A percentile compares a stretch with the other conserved stretches of the same genome.
Conservation (phyloP, 129 eudicot genomes). For the Flaveria ramosissima region DNA sequence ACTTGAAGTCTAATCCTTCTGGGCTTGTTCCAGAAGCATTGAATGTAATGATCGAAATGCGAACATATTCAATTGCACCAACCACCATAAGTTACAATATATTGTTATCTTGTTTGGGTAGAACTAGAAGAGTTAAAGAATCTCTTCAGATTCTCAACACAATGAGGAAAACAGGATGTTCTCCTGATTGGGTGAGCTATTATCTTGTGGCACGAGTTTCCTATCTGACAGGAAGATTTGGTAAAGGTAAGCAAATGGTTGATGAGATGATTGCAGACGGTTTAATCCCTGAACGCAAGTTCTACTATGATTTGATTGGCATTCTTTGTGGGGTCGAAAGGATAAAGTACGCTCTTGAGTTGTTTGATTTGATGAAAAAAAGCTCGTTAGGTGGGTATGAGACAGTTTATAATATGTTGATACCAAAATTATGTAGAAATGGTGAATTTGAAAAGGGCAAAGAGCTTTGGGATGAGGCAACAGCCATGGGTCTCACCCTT, state of each 20-base stretch:
- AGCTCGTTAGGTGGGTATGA: constrained; percentile 55
- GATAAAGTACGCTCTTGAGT: constrained; percentile 58
- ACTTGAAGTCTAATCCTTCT: constrained; percentile 55
- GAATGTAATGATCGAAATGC: constrained; percentile 65
- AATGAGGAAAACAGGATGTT: constrained; percentile 53
- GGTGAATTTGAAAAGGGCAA: constrained; percentile 62
- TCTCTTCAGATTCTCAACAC: constrained; percentile 45
- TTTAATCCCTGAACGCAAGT: constrained; percentile 53
- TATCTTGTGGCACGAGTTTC: constrained; percentile 59
- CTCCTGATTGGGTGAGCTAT: constrained; percentile 67
- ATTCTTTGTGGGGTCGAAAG: constrained; percentile 69
- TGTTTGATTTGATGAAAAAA: constrained; percentile 60
- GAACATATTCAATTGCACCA: constrained; percentile 45
- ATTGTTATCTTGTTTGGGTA: constrained; percentile 58
- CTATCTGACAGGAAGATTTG: constrained; percentile 65
- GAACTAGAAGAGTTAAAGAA: constrained; percentile 64
- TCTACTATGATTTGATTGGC: constrained; percentile 58
- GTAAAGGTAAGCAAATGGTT: constrained; percentile 63
- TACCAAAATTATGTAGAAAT: constrained; percentile 53
- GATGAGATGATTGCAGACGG: constrained; percentile 54
- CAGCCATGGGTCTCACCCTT: constrained; percentile 41
- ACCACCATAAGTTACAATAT: constrained; percentile 52
- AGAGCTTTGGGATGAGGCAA: constrained; percentile 70
- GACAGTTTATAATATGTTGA: constrained; percentile 58
- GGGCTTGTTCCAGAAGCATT: constrained; percentile 66